Base-by-base conservation (phyloP, 1,139 yeast genomes). In the Taphrina deformans region DNA sequence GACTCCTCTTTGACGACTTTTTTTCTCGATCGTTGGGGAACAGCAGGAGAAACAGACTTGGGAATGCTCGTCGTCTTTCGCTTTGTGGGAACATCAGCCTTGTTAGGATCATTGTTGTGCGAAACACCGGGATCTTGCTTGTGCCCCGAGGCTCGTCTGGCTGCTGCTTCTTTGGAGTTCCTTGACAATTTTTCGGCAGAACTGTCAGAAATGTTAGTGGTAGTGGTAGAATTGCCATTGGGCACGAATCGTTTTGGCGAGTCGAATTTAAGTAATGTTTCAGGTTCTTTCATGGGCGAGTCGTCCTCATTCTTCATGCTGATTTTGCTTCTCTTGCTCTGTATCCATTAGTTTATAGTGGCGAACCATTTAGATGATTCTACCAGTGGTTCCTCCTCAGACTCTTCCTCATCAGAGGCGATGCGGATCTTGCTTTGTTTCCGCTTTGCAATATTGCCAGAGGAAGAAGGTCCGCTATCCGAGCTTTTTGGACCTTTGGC, bases 341-440 rank as follows among this genome's bases (percentile, higher is more conserved):
- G 4, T 24, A 14, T 23, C 31, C 16, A 9, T 18, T 44, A 44
- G 26, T 18, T 27, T 44, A 2, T 21, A 10, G 26, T 44, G n/a
- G 14, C 3, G 10, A 21, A 7, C 12, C 4, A 3, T 10, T 2
- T 7, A 3, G 48, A 5, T 16, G n/a, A 16, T 12, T 50, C 3
- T 50, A 59, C 63, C 51, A 48, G 10, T 12, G 62, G 62, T 38
- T 58, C 62, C 3, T 58, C 62, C 12, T 48, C 53, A 23, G 41
- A 44, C 33, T 29, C 35, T 21, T 46, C 55, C 18, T 46, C 55
- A 23, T 59, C 63, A n/a, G 50, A 35, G 12, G 35, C 63, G 14
- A 59, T 27, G 2, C 50, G 50, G 7, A 59, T 50, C 35, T 50
- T 59, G 56, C 63, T 59, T 41, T 59, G 46, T 31, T 59, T 59